Evolutionary conservation across 23 red algal genomes (phyloP), one percentile per base, ranked within the genome.

Genomic region (Gracilaria caudata): DNA sequence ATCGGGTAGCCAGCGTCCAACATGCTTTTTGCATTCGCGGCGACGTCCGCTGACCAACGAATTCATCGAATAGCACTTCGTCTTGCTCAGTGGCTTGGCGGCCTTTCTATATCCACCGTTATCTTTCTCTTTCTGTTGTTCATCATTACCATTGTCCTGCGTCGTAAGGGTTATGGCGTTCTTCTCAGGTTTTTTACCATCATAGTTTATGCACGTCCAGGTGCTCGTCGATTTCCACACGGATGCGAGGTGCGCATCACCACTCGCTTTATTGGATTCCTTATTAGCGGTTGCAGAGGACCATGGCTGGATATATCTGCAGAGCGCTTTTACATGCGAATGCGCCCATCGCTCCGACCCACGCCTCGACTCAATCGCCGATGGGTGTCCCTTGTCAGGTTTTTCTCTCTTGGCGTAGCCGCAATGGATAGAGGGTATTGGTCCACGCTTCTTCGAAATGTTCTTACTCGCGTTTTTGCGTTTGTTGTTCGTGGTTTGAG

Each of bases 91-190:
- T 89, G 85, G 85, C 68, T 77, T 26, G 61, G 54, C 19, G 85
- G 85, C 24, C 74, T 91, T 63, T 82, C 77, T 74, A 35, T 91
- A 33, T 91, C 87, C 23, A 68, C 87, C 26, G 77, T 91, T 32
- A 39, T 82, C 32, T 28, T 82, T 39, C 44, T 91, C 25, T 73
- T 91, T 8, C 63, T 91, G 7, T 45, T 76, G 29, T 82, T 77
- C 53, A 73, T 82, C 32, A 71, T 76, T 28, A 81, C 78, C 38
- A 45, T 91, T 17, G 61, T 82, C 51, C 77, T 91, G 12, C 87
- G 87, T 59, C 87, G 87, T 41, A 91, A 91, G 49, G 87, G 87
- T 19, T 91, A 91, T 64, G 87, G 87, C 28, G 76, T 81, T 56
- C 76, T 57, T 29, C 63, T 91, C 28, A 76, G 87, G 45, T 75